These are phyloP conservation scores for Cyathus striatus DNA, from an alignment of 768 basidiomycete species.

Conservation along the genomic window DNA sequence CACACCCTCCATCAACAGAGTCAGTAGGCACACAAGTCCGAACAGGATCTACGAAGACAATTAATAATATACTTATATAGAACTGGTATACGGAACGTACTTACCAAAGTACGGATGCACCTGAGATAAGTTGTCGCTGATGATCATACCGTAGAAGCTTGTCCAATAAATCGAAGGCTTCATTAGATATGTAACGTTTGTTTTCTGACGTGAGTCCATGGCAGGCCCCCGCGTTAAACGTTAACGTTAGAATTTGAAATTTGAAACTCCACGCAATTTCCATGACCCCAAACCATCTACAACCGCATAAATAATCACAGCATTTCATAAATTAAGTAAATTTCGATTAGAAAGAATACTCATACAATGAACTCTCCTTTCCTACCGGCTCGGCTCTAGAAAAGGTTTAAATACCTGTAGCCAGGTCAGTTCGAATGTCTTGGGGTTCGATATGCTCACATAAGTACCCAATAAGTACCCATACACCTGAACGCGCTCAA, in stretches of 20 bases:
- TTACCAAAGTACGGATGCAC: constrained; percentile 86
- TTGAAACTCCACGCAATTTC: too few species aligned
- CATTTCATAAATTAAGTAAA: too few species aligned
- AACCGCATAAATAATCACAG: too few species aligned
- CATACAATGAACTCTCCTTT: too few species aligned
- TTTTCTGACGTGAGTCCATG: constrained; percentile 95
- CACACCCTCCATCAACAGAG: constrained; percentile 58
- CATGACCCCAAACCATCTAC: too few species aligned
- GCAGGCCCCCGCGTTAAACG: constrained; percentile 94
- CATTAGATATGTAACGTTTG: constrained; percentile 93
- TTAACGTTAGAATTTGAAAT: constrained; percentile 77
- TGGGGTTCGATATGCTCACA: too few species aligned
- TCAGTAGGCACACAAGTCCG: constrained; percentile 39
- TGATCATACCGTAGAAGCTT: constrained; percentile 96
- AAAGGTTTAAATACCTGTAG: too few species aligned
- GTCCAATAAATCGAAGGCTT: constrained; percentile 94
- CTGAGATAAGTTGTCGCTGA: constrained; percentile 92
- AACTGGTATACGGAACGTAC: constrained; percentile 11
- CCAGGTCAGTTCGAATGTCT: too few species aligned
- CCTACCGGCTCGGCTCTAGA: too few species aligned
- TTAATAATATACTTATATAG: constrained; percentile 10
- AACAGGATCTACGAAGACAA: constrained; percentile 54
- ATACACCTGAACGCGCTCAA: too few species aligned
- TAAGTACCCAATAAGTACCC: too few species aligned
- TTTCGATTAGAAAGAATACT: too few species aligned